These are phyloP conservation scores for Myochromella boudieri DNA, from an alignment of 768 basidiomycete genomes.

Conservation along the genomic window DNA sequence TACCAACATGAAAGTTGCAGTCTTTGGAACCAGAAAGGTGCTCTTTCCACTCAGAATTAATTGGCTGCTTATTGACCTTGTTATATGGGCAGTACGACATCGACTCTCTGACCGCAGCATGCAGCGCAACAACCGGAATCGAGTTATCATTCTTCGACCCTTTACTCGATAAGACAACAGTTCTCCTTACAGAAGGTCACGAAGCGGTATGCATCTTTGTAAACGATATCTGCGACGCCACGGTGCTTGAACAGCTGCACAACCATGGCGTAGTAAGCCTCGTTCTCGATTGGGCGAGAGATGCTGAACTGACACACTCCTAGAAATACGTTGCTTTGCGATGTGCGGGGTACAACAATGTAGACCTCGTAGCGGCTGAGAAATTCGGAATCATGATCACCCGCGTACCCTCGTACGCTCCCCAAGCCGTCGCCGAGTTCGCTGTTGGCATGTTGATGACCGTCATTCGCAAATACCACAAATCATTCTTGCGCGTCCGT, in stretches of 20 bases:
- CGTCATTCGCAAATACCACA: slow-evolving; percentile 45
- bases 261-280: slow-evolving; percentile 34
- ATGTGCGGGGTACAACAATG: slow-evolving; percentile 44
- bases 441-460: slow-evolving; percentile 47
- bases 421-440: slow-evolving; percentile 45
- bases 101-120: slow-evolving; percentile 29
- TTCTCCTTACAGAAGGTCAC: slow-evolving; percentile 33
- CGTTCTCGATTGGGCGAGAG: neutral
- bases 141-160: slow-evolving; percentile 38
- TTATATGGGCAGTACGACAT: slow-evolving; percentile 31
- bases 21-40: slow-evolving; percentile 39
- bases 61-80: neutral
- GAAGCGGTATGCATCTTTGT: slow-evolving; percentile 43
- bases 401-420: slow-evolving; percentile 43
- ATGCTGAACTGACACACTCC: neutral
- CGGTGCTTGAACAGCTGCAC: slow-evolving; percentile 30
- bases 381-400: slow-evolving; percentile 35
- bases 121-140: slow-evolving; percentile 24
- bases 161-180: slow-evolving; percentile 34
- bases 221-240: slow-evolving; percentile 39
- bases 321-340: slow-evolving; percentile 42
- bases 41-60: neutral
- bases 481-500: slow-evolving; percentile 43
- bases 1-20: slow-evolving; percentile 39
- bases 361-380: slow-evolving; percentile 32